These are phyloP conservation scores for Xylariaceae sp. DNA, from an alignment of 2,329 filamentous ascomycete species.

Conservation along the genomic window DNA sequence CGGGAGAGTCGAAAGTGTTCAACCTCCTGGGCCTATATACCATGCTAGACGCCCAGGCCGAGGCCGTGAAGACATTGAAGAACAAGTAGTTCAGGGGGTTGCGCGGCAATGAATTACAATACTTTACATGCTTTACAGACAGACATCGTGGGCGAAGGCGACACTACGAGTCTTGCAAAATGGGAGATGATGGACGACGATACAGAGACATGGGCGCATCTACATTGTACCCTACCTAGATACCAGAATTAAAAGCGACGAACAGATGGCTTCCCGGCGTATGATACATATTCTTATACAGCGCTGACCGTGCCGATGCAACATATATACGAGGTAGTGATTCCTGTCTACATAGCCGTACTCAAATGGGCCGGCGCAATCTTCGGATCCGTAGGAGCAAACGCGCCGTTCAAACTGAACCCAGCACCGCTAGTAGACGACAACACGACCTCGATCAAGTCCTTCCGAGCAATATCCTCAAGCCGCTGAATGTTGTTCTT, in stretches of 20 bases:
- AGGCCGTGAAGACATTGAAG: slow-evolving; percentile 49
- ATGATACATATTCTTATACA: slow-evolving; percentile 24
- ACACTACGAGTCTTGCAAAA: background rate
- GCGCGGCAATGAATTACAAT: background rate
- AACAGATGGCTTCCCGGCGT: slow-evolving; percentile 10
- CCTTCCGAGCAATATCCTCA: slow-evolving; percentile 63
- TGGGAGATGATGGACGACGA: slow-evolving; percentile 6
- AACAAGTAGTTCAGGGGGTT: slow-evolving; percentile 6
- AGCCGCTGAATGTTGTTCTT: slow-evolving; percentile 70
- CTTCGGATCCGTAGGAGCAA: slow-evolving; percentile 58
- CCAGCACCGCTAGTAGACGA: slow-evolving; percentile 85
- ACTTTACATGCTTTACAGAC: background rate
- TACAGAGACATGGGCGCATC: background rate
- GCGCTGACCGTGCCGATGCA: slow-evolving; percentile 5
- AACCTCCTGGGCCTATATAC: slow-evolving; percentile 52
- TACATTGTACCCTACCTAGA: too few species aligned
- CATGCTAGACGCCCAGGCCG: slow-evolving; percentile 48
- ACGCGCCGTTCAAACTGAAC: slow-evolving; percentile 78
- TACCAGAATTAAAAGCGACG: background rate
- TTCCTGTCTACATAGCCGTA: slow-evolving; percentile 52
- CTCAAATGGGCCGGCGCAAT: slow-evolving; percentile 51
- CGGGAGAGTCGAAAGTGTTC: slow-evolving; percentile 45
- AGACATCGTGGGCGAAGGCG: background rate
- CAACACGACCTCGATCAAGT: slow-evolving; percentile 71
- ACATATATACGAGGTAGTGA: slow-evolving; percentile 20